Conservation (phyloP, 139 green algal species). For the Haematococcus lacustris region DNA sequence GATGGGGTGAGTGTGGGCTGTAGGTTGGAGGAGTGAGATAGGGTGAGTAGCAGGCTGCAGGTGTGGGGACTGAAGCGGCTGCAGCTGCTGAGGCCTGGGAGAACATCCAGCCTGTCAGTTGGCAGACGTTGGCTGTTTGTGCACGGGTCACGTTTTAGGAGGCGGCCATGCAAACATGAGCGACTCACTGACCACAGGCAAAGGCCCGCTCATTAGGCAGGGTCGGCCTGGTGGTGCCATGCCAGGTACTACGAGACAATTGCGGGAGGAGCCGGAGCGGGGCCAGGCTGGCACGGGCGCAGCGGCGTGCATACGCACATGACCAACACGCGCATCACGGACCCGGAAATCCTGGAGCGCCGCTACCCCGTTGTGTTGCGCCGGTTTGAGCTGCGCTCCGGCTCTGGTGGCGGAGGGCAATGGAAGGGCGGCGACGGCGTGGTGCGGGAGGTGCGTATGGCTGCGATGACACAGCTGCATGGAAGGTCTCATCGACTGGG, state of each 20-base stretch:
- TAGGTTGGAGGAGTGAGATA: too few relatives aligned
- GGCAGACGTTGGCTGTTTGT: too few relatives aligned
- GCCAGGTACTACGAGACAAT: constrained; percentile 97
- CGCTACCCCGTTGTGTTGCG: constrained; percentile 82
- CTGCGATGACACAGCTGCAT: not conserved
- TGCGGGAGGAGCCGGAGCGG: constrained; percentile 83
- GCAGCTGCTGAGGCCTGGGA: too few relatives aligned
- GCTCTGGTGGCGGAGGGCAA: constrained; percentile 71
- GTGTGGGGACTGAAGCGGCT: too few relatives aligned
- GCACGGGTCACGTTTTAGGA: too few relatives aligned
- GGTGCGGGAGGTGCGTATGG: constrained; percentile 58
- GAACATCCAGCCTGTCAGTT: too few relatives aligned
- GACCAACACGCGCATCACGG: constrained; percentile 98
- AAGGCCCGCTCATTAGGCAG: too few relatives aligned
- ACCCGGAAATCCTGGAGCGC: constrained; percentile 90
- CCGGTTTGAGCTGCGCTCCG: constrained; percentile 70
- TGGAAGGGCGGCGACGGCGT: constrained; percentile 84
- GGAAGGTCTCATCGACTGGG: not conserved
- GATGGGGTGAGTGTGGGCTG: constrained; percentile 60
- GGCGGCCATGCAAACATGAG: too few relatives aligned
- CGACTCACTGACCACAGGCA: too few relatives aligned
- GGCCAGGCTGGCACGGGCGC: constrained; percentile 79
- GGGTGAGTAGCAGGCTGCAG: too few relatives aligned
- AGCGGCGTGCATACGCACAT: constrained; percentile 96
- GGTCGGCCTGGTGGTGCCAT: too few relatives aligned